These are phyloP conservation scores for Globisporangium paddicum DNA, from an alignment of 352 stramenopile genomes.

Conservation along the genomic window DNA sequence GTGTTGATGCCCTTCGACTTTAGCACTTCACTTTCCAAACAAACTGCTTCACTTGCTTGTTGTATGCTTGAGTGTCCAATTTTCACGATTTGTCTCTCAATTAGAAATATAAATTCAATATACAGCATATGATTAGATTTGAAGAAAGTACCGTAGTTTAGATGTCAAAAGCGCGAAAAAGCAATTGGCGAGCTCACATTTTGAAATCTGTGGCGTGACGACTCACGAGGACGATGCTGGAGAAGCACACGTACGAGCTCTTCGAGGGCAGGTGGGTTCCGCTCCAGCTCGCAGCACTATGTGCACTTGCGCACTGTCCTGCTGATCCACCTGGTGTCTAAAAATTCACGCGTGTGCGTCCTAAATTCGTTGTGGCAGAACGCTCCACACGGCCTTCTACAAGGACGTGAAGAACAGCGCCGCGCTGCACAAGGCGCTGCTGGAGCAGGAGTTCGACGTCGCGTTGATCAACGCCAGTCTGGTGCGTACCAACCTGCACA, in stretches of 20 bases:
- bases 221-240: slow-evolving; percentile 30
- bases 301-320: neutral
- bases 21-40: neutral
- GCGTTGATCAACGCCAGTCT: slow-evolving; percentile 72
- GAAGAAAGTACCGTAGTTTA: neutral
- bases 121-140: too few relatives aligned
- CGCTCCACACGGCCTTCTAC: slow-evolving; percentile 70
- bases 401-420: slow-evolving; percentile 67
- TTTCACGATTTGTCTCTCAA: neutral
- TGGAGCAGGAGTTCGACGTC: slow-evolving; percentile 62
- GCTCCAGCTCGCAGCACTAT: neutral
- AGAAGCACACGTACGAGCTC: slow-evolving; percentile 61
- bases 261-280: slow-evolving; percentile 48
- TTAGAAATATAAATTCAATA: neutral
- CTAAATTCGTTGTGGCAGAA: slow-evolving; percentile 20
- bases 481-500: slow-evolving; percentile 18
- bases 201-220: neutral
- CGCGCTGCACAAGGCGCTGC: slow-evolving; percentile 46
- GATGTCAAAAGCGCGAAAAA: slow-evolving; percentile 4
- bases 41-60: too few relatives aligned
- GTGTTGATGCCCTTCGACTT: neutral
- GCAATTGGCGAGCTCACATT: slow-evolving; percentile 1
- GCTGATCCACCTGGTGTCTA: neutral
- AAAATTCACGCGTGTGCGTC: neutral
- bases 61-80: too few relatives aligned